Evolutionary conservation across 2,329 filamentous ascomycete species (phyloP).

Genomic region (Fragosphaeria purpurea): DNA sequence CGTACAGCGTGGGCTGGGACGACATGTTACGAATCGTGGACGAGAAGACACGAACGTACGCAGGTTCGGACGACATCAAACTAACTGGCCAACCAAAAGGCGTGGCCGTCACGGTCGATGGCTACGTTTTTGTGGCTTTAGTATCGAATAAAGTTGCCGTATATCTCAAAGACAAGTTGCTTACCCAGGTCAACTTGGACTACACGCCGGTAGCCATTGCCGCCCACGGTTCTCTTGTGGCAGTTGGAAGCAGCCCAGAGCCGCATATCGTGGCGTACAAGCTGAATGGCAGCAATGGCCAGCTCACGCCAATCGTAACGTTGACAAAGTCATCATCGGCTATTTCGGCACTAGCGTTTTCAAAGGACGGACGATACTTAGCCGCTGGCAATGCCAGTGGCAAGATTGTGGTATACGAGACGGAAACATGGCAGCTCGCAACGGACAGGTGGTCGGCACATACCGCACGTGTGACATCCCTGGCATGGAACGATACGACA

Average conservation of each 20-base stretch:
- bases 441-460: conserved; percentile 63
- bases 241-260: conserved; percentile 61
- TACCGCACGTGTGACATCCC: conserved; percentile 46
- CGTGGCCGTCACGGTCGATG: conserved; percentile 42
- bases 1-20: conserved; percentile 91
- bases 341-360: conserved; percentile 77
- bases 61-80: conserved; percentile 50
- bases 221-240: conserved; percentile 56
- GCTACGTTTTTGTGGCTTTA: conserved; percentile 48
- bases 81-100: conserved; percentile 75
- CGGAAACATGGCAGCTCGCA: conserved; percentile 52
- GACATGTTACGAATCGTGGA: conserved; percentile 78
- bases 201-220: conserved; percentile 64
- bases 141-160: conserved; percentile 35
- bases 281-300: conserved; percentile 40
- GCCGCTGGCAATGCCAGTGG: conserved; percentile 76
- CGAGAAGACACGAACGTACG: conserved; percentile 62
- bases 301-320: conserved; percentile 43
- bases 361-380: conserved; percentile 62
- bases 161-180: conserved; percentile 51
- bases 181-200: conserved; percentile 44
- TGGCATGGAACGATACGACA: conserved; percentile 68
- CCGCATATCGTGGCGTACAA: conserved; percentile 66
- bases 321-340: conserved; percentile 60
- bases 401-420: conserved; percentile 76